Conservation (phyloP, 768 basidiomycete species). For the Pisolithus microcarpus region DNA sequence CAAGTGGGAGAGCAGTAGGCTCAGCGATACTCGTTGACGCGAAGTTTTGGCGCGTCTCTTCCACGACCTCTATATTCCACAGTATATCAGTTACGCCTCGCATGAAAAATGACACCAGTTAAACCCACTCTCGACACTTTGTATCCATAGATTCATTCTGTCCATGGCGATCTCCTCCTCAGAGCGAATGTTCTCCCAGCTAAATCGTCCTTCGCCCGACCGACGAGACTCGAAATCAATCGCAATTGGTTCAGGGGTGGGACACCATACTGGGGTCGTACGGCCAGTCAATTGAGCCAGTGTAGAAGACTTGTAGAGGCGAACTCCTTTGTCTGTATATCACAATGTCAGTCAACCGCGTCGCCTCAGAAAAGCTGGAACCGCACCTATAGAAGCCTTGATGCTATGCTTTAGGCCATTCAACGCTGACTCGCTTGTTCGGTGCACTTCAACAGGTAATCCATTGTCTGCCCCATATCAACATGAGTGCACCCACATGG, state of each 20-base stretch:
- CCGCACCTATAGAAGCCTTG: conserved; percentile 65
- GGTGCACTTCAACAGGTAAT: conserved; percentile 18
- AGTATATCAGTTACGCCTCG: conserved; percentile 3
- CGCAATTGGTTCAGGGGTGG: conserved; percentile 21
- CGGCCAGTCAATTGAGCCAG: conserved; percentile 34
- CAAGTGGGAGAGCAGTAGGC: conserved; percentile 58
- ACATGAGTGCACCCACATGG: background rate
- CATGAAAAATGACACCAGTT: background rate
- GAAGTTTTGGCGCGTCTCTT: conserved; percentile 73
- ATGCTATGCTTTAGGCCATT: conserved; percentile 60
- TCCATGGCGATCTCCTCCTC: conserved; percentile 36
- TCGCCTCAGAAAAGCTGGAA: background rate
- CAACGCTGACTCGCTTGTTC: conserved; percentile 34
- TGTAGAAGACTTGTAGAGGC: conserved; percentile 59
- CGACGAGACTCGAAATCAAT: conserved; percentile 27
- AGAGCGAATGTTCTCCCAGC: conserved; percentile 29
- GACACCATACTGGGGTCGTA: conserved; percentile 22
- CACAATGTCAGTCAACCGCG: background rate
- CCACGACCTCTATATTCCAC: conserved; percentile 59
- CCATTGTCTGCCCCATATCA: conserved; percentile 12
- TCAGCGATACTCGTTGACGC: conserved; percentile 39
- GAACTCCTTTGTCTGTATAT: conserved; percentile 55
- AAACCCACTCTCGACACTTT: conserved; percentile 72
- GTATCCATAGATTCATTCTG: conserved; percentile 76
- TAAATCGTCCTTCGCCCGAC: conserved; percentile 27